These are phyloP conservation scores for Coemansia sp. DNA, from an alignment of 192 early-diverging fungal species.

Conservation along the genomic window DNA sequence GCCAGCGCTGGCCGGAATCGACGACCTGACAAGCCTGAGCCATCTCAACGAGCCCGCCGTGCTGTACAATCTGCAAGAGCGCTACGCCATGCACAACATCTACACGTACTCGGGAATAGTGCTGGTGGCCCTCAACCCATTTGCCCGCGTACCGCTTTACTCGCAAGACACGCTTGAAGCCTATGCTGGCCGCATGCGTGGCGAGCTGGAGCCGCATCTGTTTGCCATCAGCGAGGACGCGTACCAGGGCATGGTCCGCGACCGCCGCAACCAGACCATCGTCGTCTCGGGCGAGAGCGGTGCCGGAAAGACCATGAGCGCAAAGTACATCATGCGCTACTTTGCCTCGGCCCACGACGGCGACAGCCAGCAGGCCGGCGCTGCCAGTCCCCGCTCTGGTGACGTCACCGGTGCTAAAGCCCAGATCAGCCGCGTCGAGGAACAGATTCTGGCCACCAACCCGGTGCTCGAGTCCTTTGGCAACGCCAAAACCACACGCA, in stretches of 20 bases:
- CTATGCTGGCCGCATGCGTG: conserved; percentile 82
- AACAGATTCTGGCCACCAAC: conserved; percentile 69
- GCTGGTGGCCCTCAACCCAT: conserved; percentile 96
- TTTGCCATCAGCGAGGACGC: conserved; percentile 99
- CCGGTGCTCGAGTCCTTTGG: conserved; percentile 86
- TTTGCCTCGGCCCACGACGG: conserved; percentile 80
- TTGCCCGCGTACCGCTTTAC: conserved; percentile 79
- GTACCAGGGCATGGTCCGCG: conserved; percentile 89
- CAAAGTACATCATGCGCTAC: conserved; percentile 98
- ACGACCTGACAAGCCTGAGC: conserved; percentile 85
- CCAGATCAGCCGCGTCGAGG: conserved; percentile 45
- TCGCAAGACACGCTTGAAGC: conserved; percentile 81
- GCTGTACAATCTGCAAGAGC: conserved; percentile 83
- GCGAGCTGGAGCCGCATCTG: conserved; percentile 85
- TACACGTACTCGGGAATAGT: conserved; percentile 99
- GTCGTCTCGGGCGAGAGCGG: conserved; percentile 96
- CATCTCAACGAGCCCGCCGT: conserved; percentile 95
- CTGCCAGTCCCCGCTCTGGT: neutral
- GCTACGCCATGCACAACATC: conserved; percentile 87
- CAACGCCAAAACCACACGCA: conserved; percentile 73
- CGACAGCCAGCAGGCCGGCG: conserved; percentile 31
- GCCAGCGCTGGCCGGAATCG: conserved; percentile 78
- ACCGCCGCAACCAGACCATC: conserved; percentile 94
- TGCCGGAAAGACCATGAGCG: conserved; percentile 95
- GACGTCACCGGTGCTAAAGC: conserved; percentile 20